Evolutionary conservation across 129 eudicot species (phyloP).

Genomic region (Calendula officinalis): DNA sequence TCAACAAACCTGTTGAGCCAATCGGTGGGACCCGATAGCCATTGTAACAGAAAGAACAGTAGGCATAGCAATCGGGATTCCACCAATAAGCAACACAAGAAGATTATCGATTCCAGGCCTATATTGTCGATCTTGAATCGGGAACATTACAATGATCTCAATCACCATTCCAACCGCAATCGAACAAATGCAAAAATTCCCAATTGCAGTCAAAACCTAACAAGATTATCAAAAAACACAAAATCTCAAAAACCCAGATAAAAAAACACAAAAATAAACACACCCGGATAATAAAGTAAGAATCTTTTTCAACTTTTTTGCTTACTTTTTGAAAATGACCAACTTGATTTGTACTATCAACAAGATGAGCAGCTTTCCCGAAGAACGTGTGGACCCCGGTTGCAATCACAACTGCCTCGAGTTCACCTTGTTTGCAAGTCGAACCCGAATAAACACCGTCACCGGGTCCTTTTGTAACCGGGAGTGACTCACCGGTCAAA

Average conservation of each 20-base stretch:
- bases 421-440: conserved; percentile 97
- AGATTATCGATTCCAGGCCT: conserved; percentile 99
- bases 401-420: conserved; percentile 93
- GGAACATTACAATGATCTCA: conserved; percentile 95
- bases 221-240: conserved; percentile 6
- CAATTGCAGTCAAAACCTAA: conserved; percentile 96
- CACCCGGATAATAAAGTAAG: background rate
- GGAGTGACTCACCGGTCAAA: conserved; percentile 94
- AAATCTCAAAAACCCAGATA: background rate
- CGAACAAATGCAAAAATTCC: conserved; percentile 97
- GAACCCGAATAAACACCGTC: conserved; percentile 99
- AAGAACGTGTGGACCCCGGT: conserved; percentile 99
- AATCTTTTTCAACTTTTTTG: background rate
- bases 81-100: conserved; percentile 96
- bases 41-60: conserved; percentile 98
- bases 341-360: conserved; percentile 90
- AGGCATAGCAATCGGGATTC: conserved; percentile 99
- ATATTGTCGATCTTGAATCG: conserved; percentile 82
- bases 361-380: conserved; percentile 99
- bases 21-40: conserved; percentile 98
- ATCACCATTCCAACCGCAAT: conserved; percentile 96
- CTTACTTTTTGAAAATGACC: conserved; percentile 97
- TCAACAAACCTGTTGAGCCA: conserved; percentile 88
- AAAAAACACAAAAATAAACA: background rate
- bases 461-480: conserved; percentile 97